Conservation (phyloP, 495 filamentous ascomycete species). For the Tuber aestivum region DNA sequence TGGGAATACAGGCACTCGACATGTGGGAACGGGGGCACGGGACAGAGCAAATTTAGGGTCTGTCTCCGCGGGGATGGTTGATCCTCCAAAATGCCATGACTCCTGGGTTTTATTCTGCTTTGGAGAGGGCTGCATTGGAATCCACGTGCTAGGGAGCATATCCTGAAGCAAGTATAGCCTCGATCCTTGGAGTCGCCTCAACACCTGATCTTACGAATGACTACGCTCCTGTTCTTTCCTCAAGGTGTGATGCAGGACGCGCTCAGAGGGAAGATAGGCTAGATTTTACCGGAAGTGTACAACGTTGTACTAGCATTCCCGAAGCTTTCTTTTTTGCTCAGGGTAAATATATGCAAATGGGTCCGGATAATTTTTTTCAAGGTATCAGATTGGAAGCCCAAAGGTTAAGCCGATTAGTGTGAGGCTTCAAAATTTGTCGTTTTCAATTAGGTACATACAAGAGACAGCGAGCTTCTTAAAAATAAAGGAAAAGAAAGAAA, state of each 20-base stretch:
- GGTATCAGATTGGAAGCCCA: background rate
- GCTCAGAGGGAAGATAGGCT: background rate
- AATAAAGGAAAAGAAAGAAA: no score
- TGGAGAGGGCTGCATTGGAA: background rate
- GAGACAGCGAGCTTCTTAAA: background rate
- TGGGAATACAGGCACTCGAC: background rate
- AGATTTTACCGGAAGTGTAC: background rate
- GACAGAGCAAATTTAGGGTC: background rate
- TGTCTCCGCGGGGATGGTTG: background rate
- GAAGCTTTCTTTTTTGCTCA: background rate
- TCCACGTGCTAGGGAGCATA: background rate
- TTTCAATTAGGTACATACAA: conserved; percentile 4
- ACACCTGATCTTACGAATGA: background rate
- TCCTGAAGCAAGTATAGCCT: background rate
- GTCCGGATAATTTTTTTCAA: background rate
- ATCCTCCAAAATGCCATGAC: background rate
- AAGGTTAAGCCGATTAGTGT: background rate
- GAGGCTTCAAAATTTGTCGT: background rate
- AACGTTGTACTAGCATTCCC: background rate
- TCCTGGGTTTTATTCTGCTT: background rate
- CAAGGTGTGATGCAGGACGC: background rate
- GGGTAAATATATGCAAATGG: background rate
- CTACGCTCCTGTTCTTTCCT: background rate
- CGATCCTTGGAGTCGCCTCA: background rate
- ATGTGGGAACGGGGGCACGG: background rate